phyloP scores from a whole-genome alignment of 2,329 filamentous ascomycete species.

The Pseudogymnoascus sp. region DNA sequence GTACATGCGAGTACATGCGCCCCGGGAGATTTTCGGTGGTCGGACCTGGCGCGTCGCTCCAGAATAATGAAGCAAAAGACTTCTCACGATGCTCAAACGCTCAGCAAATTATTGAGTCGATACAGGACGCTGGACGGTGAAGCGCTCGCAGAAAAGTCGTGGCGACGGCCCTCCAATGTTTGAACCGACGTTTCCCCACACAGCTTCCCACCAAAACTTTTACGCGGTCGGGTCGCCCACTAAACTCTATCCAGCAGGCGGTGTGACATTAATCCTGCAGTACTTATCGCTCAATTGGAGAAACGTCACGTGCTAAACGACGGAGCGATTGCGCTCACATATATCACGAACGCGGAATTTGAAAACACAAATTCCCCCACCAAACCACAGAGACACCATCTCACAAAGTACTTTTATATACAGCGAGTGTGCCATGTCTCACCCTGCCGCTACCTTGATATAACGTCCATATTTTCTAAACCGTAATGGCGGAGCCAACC shows the following conservation, averaged over 20 bases:
- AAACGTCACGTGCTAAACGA: not conserved
- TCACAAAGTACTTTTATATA: not conserved
- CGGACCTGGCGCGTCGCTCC: not conserved
- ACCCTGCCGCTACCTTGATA: not conserved
- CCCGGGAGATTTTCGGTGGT: not conserved
- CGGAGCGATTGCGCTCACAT: constrained; percentile 6
- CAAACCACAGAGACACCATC: not conserved
- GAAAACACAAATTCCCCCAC: not conserved
- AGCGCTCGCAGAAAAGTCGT: constrained; percentile 2
- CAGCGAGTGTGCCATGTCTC: constrained; percentile 1
- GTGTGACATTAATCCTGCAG: not conserved
- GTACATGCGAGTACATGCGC: not conserved
- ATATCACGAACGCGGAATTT: constrained; percentile 5
- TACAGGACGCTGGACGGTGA: not conserved
- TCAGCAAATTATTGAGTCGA: not conserved
- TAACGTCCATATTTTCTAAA: not conserved
- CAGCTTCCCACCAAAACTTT: constrained; percentile 8
- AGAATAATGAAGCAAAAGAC: not conserved
- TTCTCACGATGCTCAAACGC: not conserved
- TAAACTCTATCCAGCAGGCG: not conserved
- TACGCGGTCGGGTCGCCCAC: not conserved
- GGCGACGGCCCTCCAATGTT: not conserved
- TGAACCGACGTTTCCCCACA: not conserved
- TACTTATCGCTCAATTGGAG: not conserved
- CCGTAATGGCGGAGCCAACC: constrained; percentile 26